phyloP scores from a whole-genome alignment of 2,329 filamentous ascomycete species.

The Botrytis fragariae region DNA sequence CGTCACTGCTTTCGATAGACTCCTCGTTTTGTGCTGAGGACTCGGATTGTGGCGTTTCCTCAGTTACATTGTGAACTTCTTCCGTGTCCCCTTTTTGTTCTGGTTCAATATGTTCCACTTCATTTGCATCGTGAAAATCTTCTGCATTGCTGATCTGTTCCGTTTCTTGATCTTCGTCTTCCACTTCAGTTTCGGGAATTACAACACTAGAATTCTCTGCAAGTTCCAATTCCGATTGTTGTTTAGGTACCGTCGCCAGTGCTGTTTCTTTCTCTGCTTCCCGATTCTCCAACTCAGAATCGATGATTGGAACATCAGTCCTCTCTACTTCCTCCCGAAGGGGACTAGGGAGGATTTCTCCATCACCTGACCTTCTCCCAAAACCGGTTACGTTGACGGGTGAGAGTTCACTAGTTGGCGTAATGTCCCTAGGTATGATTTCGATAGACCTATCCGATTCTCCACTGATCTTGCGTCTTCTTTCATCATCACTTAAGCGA shows the following conservation, averaged over 20 bases:
- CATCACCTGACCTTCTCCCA: slow-evolving; percentile 4
- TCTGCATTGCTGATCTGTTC: slow-evolving; percentile 16
- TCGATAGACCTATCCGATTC: slow-evolving; percentile 36
- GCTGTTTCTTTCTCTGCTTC: background rate
- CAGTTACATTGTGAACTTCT: slow-evolving; percentile 13
- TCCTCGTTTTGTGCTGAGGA: slow-evolving; percentile 27
- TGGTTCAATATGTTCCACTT: slow-evolving; percentile 8
- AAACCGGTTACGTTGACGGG: slow-evolving; percentile 16
- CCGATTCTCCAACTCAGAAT: background rate
- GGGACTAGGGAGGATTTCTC: slow-evolving; percentile 14
- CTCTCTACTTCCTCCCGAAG: slow-evolving; percentile 17
- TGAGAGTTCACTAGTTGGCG: slow-evolving; percentile 27
- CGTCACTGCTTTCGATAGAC: slow-evolving; percentile 30
- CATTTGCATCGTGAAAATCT: slow-evolving; percentile 8
- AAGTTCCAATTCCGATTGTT: background rate
- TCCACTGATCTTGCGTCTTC: slow-evolving; percentile 33
- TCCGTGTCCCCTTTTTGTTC: slow-evolving; percentile 10
- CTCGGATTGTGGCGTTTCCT: slow-evolving; percentile 30
- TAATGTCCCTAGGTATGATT: slow-evolving; percentile 36
- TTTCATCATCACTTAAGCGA: slow-evolving; percentile 34
- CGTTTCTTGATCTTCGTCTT: background rate
- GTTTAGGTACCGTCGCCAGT: background rate
- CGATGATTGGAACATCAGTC: background rate
- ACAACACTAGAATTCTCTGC: background rate
- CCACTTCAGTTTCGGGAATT: background rate